Evolutionary conservation across 345 rosid species (phyloP), one percentile per base, ranked within the genome.

Genomic region (Lagerstroemia speciosa): DNA sequence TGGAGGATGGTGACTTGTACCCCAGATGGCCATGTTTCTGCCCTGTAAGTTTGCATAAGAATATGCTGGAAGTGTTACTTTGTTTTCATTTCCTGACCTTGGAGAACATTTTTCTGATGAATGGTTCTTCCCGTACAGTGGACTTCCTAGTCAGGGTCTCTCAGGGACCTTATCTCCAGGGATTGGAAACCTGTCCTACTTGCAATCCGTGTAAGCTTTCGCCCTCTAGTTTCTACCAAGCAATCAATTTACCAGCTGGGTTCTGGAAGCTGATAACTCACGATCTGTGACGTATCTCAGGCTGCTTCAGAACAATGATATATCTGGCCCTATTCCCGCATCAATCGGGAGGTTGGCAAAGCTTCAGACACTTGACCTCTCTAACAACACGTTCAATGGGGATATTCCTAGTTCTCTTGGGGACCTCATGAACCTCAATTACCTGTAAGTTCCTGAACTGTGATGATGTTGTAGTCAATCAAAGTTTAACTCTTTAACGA

Each of bases 1-100:
- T 95, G 98, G 99, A 88, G 94, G 80, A 95, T 95, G 99, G 84
- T 95, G 68, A 85, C 96, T 72, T 95, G 99, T 79, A 76, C 96
- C 6, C 1, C 64, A 31, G 96, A 92, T 67, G 97, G 94, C 70
- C 87, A 78, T 84, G 99, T 95, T 79, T 87, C 94, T 75, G 75
- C 81, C 70, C 74, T 95, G 99, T 95, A 78, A 95, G 97, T 84
- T 36, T 12, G n/a, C 22, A 33, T 41, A 46, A 66, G 36, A 30
- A 32, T 66, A 37, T 11, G 31, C n/a, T 29, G 26, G 5, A 3
- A 45, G 6, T 22, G 48, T 16, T 36, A 36, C 8, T 4, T 30
- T 20, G 24, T n/a, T n/a, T 67, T 17, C 27, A 6, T 55, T 22
- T 8, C 26, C 61, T 55, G 61, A n/a, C 6, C 8, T 52, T 0